phyloP scores from a whole-genome alignment of 306 rosid species.

The Prunus salicina region DNA sequence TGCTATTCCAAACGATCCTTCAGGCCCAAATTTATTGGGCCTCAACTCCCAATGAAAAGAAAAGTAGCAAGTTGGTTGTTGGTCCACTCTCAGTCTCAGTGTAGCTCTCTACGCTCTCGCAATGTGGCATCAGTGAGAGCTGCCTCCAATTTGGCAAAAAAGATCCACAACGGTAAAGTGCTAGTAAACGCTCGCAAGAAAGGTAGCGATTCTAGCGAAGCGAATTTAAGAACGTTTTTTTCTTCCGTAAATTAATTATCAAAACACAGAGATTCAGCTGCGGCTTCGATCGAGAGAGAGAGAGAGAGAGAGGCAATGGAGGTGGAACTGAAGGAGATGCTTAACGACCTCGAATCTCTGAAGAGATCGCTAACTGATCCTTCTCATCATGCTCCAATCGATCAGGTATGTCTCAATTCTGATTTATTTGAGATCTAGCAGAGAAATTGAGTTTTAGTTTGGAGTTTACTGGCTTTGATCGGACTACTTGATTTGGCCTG shows the following conservation, averaged over 20 bases:
- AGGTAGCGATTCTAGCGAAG: not conserved
- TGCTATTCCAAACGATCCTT: not conserved
- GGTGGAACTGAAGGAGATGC: slow-evolving; percentile 58
- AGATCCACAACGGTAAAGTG: not conserved
- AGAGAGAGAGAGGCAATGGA: slow-evolving; percentile 48
- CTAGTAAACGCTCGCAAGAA: not conserved
- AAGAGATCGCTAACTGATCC: slow-evolving; percentile 64
- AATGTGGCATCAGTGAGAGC: not conserved
- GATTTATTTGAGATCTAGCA: not conserved
- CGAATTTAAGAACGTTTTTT: slow-evolving; percentile 4
- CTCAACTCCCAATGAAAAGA: not conserved
- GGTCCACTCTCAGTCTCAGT: not conserved
- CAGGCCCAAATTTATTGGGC: not conserved
- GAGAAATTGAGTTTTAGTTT: slow-evolving; percentile 6
- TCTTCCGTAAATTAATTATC: not conserved
- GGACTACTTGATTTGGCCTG: not conserved
- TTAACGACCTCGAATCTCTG: slow-evolving; percentile 72
- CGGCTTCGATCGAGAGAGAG: not conserved
- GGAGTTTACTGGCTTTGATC: not conserved
- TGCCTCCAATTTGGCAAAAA: not conserved
- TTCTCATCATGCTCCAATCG: slow-evolving; percentile 49
- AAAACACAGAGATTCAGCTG: not conserved
- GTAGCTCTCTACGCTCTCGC: not conserved
- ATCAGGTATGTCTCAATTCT: slow-evolving; percentile 43
- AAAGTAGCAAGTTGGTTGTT: not conserved